Percentiles rank a stretch among this genome's conserved stretches.
phyloP scores from a whole-genome alignment of 768 basidiomycete species.

The Auriscalpium vulgare region DNA sequence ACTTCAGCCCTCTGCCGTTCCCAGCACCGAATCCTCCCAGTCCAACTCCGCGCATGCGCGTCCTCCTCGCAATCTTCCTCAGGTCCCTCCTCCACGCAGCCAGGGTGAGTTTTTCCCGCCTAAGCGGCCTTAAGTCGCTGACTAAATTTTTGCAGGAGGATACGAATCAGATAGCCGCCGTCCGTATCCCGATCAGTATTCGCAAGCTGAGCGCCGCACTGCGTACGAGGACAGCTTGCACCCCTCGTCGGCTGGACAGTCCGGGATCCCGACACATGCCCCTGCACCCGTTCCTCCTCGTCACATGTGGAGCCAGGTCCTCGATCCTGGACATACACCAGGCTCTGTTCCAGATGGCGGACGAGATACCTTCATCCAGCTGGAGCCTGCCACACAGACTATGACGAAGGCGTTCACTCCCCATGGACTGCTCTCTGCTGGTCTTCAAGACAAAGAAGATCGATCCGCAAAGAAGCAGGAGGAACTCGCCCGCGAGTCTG shows the following conservation, averaged over 20 bases:
- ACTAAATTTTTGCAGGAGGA: conserved; percentile 29
- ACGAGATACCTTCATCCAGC: conserved; percentile 61
- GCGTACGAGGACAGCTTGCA: conserved; percentile 42
- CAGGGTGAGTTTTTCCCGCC: conserved; percentile 3
- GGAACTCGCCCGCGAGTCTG: conserved; percentile 85
- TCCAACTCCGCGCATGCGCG: conserved; percentile 9
- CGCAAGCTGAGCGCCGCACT: conserved; percentile 27
- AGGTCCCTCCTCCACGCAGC: conserved; percentile 10
- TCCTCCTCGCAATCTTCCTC: conserved; percentile 15
- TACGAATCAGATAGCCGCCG: conserved; percentile 21
- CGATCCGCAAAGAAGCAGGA: conserved; percentile 94
- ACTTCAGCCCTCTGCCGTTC: conserved; percentile 4
- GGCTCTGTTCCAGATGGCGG: conserved; percentile 28
- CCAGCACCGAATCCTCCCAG: conserved; percentile 3
- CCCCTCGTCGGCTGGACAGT: not conserved
- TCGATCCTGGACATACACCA: conserved; percentile 57
- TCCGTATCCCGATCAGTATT: conserved; percentile 22
- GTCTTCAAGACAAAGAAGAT: conserved; percentile 92
- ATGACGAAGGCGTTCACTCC: conserved; percentile 94
- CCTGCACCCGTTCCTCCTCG: conserved; percentile 43
- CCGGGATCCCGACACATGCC: conserved; percentile 10
- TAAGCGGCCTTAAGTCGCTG: not conserved
- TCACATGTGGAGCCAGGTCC: conserved; percentile 82
- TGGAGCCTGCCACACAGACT: conserved; percentile 59
- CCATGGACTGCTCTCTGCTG: conserved; percentile 89